phyloP scores from a whole-genome alignment of 768 basidiomycete genomes.

The Lactarius indigo region DNA sequence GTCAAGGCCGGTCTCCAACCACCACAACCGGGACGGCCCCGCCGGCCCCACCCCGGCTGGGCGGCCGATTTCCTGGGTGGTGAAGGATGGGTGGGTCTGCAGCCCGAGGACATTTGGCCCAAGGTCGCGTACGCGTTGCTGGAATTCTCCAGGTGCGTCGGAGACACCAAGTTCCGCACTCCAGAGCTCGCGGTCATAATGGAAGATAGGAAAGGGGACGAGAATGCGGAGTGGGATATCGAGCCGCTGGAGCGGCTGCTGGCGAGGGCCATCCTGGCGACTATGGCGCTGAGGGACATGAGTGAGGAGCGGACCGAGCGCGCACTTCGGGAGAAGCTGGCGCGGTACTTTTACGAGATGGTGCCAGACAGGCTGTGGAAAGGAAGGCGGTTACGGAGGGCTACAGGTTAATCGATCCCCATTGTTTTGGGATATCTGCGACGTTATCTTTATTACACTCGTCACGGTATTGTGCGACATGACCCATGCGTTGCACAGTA shows the following conservation, averaged over 20 bases:
- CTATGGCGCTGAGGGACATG: neutral
- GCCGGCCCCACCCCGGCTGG: constrained; percentile 1
- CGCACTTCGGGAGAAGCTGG: constrained; percentile 5
- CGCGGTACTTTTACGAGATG: constrained; percentile 11
- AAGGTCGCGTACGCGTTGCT: constrained; percentile 1
- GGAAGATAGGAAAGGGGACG: neutral
- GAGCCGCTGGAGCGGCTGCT: constrained; percentile 23
- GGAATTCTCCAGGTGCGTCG: neutral
- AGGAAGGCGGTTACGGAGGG: constrained; percentile 14
- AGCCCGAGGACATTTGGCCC: neutral
- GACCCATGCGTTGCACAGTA: too few species aligned
- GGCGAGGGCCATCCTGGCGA: constrained; percentile 7
- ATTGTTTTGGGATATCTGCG: neutral
- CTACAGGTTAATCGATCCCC: neutral
- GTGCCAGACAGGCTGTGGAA: constrained; percentile 9
- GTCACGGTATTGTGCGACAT: neutral
- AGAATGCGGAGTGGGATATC: constrained; percentile 12
- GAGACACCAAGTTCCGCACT: neutral
- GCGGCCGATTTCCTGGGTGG: constrained; percentile 14
- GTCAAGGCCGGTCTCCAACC: neutral
- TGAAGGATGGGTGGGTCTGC: neutral
- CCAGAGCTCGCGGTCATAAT: neutral
- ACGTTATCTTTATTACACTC: neutral
- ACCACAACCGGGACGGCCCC: too few species aligned
- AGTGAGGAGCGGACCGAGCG: neutral